Evolutionary conservation across 345 rosid species (phyloP).

Genomic region (Pugionium dolabratum): DNA sequence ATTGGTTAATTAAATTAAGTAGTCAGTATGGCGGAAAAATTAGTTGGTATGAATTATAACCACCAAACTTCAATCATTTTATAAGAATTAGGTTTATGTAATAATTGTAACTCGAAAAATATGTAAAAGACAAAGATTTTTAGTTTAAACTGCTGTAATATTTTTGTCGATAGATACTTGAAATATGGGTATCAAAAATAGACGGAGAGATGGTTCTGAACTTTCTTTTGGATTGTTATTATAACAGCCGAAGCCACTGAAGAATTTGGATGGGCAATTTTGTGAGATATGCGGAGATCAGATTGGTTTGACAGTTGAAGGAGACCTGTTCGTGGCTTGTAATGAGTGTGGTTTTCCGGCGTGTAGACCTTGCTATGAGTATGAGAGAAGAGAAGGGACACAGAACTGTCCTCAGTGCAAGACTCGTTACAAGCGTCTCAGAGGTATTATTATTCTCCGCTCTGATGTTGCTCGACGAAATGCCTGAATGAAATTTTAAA

Average conservation of each 20-base stretch:
- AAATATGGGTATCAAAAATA: no score
- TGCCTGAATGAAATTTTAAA: slow-evolving; percentile 14
- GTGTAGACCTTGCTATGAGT: slow-evolving; percentile 96
- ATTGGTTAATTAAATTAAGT: no score
- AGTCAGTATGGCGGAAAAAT: no score
- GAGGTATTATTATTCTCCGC: slow-evolving; percentile 46
- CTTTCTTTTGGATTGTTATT: background rate
- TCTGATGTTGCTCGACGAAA: slow-evolving; percentile 22
- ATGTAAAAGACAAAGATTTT: no score
- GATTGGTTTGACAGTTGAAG: slow-evolving; percentile 81
- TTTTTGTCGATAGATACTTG: no score
- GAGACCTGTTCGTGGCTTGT: slow-evolving; percentile 95
- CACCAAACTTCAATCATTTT: no score
- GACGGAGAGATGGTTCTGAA: background rate
- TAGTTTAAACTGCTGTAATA: no score
- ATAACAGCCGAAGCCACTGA: slow-evolving; percentile 78
- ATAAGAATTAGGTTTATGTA: no score
- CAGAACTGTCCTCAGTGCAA: slow-evolving; percentile 93
- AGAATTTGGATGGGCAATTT: slow-evolving; percentile 87
- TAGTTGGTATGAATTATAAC: no score
- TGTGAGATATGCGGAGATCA: slow-evolving; percentile 95
- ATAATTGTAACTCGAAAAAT: no score
- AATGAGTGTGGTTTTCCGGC: slow-evolving; percentile 96
- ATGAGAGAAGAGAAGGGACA: slow-evolving; percentile 92
- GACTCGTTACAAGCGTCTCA: slow-evolving; percentile 94